Evolutionary conservation across 495 filamentous ascomycete species (phyloP), one percentile per base, ranked within the genome.

Genomic region (Hypoxylon fuscum): DNA sequence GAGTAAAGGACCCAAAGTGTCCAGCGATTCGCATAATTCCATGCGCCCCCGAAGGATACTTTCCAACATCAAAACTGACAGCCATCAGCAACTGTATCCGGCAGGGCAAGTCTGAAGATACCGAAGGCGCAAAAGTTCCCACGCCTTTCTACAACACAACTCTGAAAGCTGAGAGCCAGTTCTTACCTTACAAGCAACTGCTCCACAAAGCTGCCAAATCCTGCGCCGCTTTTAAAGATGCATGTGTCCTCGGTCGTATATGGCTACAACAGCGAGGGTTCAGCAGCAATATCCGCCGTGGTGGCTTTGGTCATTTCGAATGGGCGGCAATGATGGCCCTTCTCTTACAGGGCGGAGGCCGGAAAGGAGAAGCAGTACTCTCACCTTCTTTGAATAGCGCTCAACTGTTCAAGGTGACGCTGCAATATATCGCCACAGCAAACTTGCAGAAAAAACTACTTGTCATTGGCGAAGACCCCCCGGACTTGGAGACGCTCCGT

Each of bases 291-390:
- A 76, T 93, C 9, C 77, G 82, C 18, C 76, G 81, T n/a, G 94
- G 94, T 21, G 95, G 96, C 1, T 97, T 98, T 73, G 95, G 95
- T 14, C 84, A 91, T 57, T 96, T 97, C 55, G 94, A 98, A 71
- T 98, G 92, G 92, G 83, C 88, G 0, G 78, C 86, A 21, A 68
- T 93, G 1, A 81, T 90, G 64, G 90, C 93, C n/a, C 77, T 96
- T 15, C 78, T 98, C 1, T 80, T 98, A 45, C 88, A 93, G 69
- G 84, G 86, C 2, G 88, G 89, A 8, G 89, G 87, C 12, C 80
- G 81, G 2, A 88, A 84, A 61, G 90, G 90, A 3, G 82, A 85
- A 47, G 80, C 87, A 2, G 69, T 92, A 18, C 79, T 98, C 1
- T 88, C 91, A 20, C 76, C 85, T 12, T 90, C 90, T 6, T 90